phyloP scores from a whole-genome alignment of 331 rosid genomes.

The Rosa hybrid region DNA sequence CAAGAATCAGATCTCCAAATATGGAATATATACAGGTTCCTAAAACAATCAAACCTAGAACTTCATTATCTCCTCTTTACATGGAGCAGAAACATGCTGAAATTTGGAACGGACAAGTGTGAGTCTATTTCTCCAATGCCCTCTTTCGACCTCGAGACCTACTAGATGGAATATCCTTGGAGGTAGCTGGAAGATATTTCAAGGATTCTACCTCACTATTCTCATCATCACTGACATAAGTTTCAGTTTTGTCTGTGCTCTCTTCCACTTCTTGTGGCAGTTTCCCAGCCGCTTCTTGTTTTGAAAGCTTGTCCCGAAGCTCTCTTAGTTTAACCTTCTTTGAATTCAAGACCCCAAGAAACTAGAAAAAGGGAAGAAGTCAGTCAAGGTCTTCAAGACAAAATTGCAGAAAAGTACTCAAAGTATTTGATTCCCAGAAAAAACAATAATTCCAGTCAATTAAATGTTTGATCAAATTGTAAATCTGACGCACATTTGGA shows the following conservation, averaged over 20 bases:
- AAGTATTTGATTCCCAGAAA: background rate
- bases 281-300: conserved; percentile 38
- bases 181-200: conserved; percentile 36
- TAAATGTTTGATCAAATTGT: background rate
- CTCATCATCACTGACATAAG: conserved; percentile 52
- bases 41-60: background rate
- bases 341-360: conserved; percentile 77
- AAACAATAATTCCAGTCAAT: background rate
- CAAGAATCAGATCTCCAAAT: background rate
- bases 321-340: conserved; percentile 83
- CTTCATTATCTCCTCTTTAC: background rate
- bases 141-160: conserved; percentile 50
- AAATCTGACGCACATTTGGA: background rate
- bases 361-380: conserved; percentile 45
- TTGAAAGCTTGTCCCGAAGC: conserved; percentile 60
- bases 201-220: conserved; percentile 45
- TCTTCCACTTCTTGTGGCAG: conserved; percentile 59
- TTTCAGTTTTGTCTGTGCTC: conserved; percentile 68
- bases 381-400: conserved; percentile 16
- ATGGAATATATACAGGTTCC: background rate
- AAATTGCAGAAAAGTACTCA: background rate
- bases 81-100: conserved; percentile 4
- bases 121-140: conserved; percentile 24
- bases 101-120: conserved; percentile 12
- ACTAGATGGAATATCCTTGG: conserved; percentile 35